Evolutionary conservation across 306 rosid species (phyloP), one percentile per base, ranked within the genome.

Genomic region (Prunus dulcis): DNA sequence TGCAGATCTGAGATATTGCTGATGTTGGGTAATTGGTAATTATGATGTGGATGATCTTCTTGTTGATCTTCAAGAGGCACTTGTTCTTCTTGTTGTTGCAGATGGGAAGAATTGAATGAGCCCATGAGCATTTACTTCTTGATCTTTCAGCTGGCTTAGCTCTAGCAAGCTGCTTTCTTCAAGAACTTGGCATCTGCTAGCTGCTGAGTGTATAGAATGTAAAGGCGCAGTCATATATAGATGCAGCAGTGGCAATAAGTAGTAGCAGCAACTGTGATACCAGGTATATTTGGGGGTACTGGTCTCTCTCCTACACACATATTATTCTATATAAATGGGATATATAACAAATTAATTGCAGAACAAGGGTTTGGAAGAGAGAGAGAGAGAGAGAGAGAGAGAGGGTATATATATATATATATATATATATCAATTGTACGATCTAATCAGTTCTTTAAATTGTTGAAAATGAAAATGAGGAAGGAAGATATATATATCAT

Each of bases 81-180:
- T 32, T 19, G 64, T 52, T 18, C 38, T 46, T 32, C 45, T 71
- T 67, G 63, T 28, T 60, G 73, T 20, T 68, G 82, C 27, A 60
- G 56, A 50, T 77, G 77, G 8, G 85, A 81, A 49, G 83, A 82
- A 63, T 74, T 74, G 78, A 78, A 78, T 53, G 86, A 82, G 49
- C 80, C 86, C 82, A 82, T 82, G 73, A 75, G 76, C 80, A 78
- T 69, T 73, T 67, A 79, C 3, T 61, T 58, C 49, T 18, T 28
- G 75, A 71, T 38, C 50, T 71, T 27, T 61, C 32, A 61, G 64
- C 41, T 71, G 62, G 32, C 64, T 63, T 53, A 71, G 51, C 51
- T 71, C 51, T 71, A 13, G 51, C 64, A 9, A 7, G 62, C 62
- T 56, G 62, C 62, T 56, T 57, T 22, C 63, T 22, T 57, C 14